Conservation (phyloP, 2,329 filamentous ascomycete species). For the Phialophora chinensis region DNA sequence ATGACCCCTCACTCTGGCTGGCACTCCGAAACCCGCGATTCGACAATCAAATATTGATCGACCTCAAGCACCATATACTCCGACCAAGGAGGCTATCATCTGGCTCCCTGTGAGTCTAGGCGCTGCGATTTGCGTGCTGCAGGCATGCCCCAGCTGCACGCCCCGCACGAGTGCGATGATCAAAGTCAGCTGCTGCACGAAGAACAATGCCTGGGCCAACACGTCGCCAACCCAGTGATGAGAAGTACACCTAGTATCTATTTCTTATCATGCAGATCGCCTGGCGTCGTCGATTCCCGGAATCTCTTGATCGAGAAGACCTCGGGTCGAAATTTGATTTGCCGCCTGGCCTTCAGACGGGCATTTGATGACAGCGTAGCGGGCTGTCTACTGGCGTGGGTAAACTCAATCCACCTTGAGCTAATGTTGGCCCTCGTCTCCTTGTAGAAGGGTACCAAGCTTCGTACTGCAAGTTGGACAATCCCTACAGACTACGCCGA, state of each 20-base stretch:
- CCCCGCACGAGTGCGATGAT: background rate
- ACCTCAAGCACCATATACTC: background rate
- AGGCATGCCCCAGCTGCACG: background rate
- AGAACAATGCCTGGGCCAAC: background rate
- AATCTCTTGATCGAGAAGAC: background rate
- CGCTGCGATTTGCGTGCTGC: background rate
- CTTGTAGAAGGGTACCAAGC: background rate
- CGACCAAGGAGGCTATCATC: background rate
- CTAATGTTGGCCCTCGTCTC: background rate
- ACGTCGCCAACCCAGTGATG: background rate
- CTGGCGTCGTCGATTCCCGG: background rate
- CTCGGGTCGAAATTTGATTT: background rate
- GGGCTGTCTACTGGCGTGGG: background rate
- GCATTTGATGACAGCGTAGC: background rate
- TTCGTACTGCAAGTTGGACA: background rate
- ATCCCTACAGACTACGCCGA: background rate
- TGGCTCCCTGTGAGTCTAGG: background rate
- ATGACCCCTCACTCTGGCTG: background rate
- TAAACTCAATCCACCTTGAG: background rate
- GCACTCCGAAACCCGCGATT: background rate
- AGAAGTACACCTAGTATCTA: background rate
- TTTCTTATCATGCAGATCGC: background rate
- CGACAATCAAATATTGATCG: background rate
- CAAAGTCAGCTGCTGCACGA: background rate
- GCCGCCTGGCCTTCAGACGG: background rate